Evolutionary conservation across 768 basidiomycete genomes (phyloP), one percentile per base, ranked within the genome.

Genomic region (Megacollybia marginata): DNA sequence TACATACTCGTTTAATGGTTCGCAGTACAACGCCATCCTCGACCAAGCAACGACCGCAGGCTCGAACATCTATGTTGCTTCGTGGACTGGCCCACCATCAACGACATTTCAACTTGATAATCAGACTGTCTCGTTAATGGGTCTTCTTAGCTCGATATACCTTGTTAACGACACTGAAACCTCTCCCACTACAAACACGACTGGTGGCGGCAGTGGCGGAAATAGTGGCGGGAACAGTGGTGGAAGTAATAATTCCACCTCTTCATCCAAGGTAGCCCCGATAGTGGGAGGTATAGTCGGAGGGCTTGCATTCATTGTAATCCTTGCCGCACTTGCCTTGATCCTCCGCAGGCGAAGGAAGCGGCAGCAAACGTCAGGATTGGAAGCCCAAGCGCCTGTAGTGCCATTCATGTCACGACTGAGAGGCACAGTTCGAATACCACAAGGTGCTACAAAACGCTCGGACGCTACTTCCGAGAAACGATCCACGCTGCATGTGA

Each of bases 1-100:
- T 18, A 5, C 38, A 13, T 13, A 8, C 38, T 47, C 33, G 46
- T 2, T 5, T 47, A 47, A 16, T n/a, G 13, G 5, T 16, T 33
- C 31, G 5, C 36, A 48, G 48, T 48, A 48, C 19, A 48, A 48
- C 31, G 48, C 48, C 15, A 36, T 38, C 16, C 3, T 48, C n/a
- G 48, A 48, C 32, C 23, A 32, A 4, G 48, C 48, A 28, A 48
- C 33, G 12, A 31, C 9, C 15, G 36, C 23, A n/a, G 48, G 48
- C 9, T 18, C 18, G 9, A 38, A 48, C 15, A 42, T 48, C 4
- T 48, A 48, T 23, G 48, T 40, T 23, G 16, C 33, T 19, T 48
- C 48, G 10, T 48, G 48, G 48, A 4, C 40, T 9, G 48, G 48
- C 9, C 48, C 48, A 44, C 4, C 44, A n/a, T 5, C n/a, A 5